These are phyloP conservation scores for Fermentozyma sake DNA, from an alignment of 1,139 yeast species.

Conservation along the genomic window DNA sequence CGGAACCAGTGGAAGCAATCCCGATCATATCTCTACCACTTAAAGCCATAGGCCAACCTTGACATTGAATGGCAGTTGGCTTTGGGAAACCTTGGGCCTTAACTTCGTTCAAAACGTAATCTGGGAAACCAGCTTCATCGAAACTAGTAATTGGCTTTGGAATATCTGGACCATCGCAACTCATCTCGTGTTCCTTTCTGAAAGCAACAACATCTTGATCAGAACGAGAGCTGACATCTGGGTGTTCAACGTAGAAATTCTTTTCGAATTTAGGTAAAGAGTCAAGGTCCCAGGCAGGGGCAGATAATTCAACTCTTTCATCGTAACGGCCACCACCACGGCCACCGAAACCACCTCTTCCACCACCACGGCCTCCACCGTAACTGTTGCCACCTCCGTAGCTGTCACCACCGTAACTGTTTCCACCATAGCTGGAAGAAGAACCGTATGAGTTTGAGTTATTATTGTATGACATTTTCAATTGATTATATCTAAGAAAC, in stretches of 20 bases:
- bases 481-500: no score
- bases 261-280: constrained; percentile 87
- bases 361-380: constrained; percentile 28
- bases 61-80: constrained; percentile 97
- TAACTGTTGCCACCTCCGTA: constrained; percentile 28
- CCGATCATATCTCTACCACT: constrained; percentile 99
- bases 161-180: constrained; percentile 73
- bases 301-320: constrained; percentile 53
- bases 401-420: constrained; percentile 26
- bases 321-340: constrained; percentile 20
- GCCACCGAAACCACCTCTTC: constrained; percentile 31
- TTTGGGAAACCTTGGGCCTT: constrained; percentile 87
- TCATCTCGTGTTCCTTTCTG: constrained; percentile 85
- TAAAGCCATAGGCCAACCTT: constrained; percentile 99
- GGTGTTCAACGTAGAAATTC: constrained; percentile 87
- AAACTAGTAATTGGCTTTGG: constrained; percentile 92
- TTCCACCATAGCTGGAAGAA: constrained; percentile 17
- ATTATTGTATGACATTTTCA: constrained; percentile 24
- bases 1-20: constrained; percentile 98
- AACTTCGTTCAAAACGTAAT: constrained; percentile 84
- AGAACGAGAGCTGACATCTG: constrained; percentile 68
- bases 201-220: constrained; percentile 68
- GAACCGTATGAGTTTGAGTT: constrained; percentile 18
- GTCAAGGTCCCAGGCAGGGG: constrained; percentile 79
- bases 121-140: constrained; percentile 97